Evolutionary conservation across 306 rosid species (phyloP).

Genomic region (Fragaria ananassa): DNA sequence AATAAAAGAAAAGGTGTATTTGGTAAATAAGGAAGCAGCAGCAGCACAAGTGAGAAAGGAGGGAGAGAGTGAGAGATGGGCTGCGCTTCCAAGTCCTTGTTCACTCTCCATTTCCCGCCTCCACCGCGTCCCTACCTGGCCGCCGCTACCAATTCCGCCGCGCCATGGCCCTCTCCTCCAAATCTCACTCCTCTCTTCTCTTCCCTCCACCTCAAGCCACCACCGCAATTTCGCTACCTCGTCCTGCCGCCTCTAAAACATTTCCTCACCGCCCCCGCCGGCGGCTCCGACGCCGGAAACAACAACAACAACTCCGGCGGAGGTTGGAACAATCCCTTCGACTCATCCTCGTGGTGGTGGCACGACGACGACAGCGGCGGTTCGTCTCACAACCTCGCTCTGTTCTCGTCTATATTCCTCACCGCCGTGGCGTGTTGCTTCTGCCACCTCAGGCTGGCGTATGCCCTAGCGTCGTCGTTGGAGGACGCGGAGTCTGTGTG

Average conservation of each 20-base stretch:
- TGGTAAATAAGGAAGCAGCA: background rate
- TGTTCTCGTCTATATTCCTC: conserved; percentile 36
- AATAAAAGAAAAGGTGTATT: background rate
- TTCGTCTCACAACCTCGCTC: conserved; percentile 24
- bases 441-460: conserved; percentile 51
- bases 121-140: background rate
- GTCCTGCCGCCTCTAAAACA: conserved; percentile 17
- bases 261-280: background rate
- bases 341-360: conserved; percentile 39
- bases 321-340: conserved; percentile 43
- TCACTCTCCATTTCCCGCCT: conserved; percentile 4
- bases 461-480: conserved; percentile 44
- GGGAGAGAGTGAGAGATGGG: background rate
- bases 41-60: background rate
- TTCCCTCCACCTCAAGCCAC: background rate
- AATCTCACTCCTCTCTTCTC: background rate
- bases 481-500: conserved; percentile 35
- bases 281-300: conserved; percentile 16
- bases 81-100: conserved; percentile 15
- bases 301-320: conserved; percentile 8
- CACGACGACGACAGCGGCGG: conserved; percentile 1
- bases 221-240: background rate
- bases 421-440: conserved; percentile 39
- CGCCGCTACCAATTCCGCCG: background rate
- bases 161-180: background rate